Percentiles rank a stretch among this genome's conserved stretches.
Conservation (phyloP, 306 rosid species). For the Dryas alaskensis region DNA sequence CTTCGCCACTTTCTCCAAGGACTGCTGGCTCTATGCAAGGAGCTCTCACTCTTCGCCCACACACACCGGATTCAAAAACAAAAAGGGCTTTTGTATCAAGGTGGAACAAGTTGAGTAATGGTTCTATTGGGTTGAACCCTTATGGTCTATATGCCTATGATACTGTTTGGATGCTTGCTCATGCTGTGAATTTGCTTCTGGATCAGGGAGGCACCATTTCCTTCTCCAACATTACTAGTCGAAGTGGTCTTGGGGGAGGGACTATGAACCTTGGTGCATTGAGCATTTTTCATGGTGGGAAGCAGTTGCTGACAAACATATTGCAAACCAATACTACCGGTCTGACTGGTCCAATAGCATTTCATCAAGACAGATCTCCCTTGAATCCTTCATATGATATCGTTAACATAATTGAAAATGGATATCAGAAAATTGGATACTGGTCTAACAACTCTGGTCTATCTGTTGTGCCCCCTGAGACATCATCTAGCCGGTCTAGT, state of each 20-base stretch:
- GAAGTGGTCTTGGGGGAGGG: constrained; percentile 20
- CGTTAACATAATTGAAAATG: constrained; percentile 33
- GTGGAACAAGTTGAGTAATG: constrained; percentile 51
- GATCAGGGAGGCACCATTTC: constrained; percentile 38
- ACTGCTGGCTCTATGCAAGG: constrained; percentile 42
- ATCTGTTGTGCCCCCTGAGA: constrained; percentile 39
- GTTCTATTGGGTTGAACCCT: constrained; percentile 50
- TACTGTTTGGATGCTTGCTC: constrained; percentile 50
- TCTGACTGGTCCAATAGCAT: constrained; percentile 44
- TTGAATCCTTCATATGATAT: constrained; percentile 46
- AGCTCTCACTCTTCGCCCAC: constrained; percentile 48
- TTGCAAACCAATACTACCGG: constrained; percentile 34
- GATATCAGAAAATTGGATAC: constrained; percentile 38
- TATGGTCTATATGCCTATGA: constrained; percentile 56
- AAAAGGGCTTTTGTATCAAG: constrained; percentile 35
- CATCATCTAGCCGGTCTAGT: constrained; percentile 23
- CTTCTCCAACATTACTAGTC: constrained; percentile 24
- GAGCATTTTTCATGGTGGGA: constrained; percentile 39
- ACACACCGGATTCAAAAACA: constrained; percentile 35
- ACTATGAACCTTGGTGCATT: constrained; percentile 40
- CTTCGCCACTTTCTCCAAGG: constrained; percentile 31
- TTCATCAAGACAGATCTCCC: constrained; percentile 32
- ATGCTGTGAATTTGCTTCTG: constrained; percentile 40
- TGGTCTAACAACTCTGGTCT: constrained; percentile 47
- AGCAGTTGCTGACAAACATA: constrained; percentile 40